Evolutionary conservation across 257 asterid species (phyloP).

Genomic region (Voacanga thouarsii): DNA sequence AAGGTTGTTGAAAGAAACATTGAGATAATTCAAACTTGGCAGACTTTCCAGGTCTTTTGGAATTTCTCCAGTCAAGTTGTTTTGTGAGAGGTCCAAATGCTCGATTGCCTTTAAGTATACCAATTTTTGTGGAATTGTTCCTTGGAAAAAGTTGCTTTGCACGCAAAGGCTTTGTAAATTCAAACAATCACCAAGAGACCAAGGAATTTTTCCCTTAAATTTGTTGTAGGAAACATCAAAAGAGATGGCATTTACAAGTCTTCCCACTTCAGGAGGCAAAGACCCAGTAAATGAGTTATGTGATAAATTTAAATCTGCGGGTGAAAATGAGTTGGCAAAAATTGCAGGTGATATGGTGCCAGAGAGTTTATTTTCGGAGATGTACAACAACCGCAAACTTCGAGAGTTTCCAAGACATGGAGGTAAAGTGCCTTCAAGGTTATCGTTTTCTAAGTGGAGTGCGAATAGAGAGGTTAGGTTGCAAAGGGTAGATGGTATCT

Average conservation of each 20-base stretch:
- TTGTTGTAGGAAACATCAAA: constrained; percentile 14
- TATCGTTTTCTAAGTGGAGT: constrained; percentile 11
- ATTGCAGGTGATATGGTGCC: constrained; percentile 16
- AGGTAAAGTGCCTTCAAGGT: constrained; percentile 22
- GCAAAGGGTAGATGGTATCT: constrained; percentile 19
- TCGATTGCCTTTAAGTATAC: neutral
- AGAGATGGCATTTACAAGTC: neutral
- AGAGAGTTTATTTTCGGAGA: neutral
- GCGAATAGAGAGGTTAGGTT: constrained; percentile 7
- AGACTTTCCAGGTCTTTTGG: constrained; percentile 16
- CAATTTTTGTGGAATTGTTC: neutral
- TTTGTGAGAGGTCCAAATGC: neutral
- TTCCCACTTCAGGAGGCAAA: too few relatives aligned
- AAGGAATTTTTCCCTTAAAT: constrained; percentile 17
- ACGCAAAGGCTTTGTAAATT: constrained; percentile 7
- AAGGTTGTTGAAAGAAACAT: constrained; percentile 25
- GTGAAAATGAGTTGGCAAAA: constrained; percentile 3
- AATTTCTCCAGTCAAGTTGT: constrained; percentile 21
- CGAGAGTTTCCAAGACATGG: constrained; percentile 10
- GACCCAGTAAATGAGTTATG: neutral
- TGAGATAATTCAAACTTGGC: constrained; percentile 17
- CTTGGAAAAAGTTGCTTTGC: constrained; percentile 1
- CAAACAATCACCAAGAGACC: constrained; percentile 9
- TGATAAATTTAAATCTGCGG: constrained; percentile 5
- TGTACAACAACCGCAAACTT: neutral